phyloP scores from a whole-genome alignment of 495 filamentous ascomycete genomes.

The Aspergillus asperescens region DNA sequence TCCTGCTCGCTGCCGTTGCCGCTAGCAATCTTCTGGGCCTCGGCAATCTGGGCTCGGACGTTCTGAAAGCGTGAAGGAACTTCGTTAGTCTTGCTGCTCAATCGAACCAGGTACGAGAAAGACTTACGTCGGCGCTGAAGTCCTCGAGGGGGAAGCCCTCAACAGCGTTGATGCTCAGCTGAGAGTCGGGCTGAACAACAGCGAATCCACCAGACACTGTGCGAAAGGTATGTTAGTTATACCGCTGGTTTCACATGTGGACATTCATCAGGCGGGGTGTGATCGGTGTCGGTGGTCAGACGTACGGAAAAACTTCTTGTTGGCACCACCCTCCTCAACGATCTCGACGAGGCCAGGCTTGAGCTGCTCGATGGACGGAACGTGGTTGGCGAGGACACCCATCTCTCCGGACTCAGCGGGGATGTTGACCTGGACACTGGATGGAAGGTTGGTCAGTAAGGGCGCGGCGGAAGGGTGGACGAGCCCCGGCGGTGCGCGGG shows the following conservation, averaged over 20 bases:
- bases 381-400: slow-evolving; percentile 98
- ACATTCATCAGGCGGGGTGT: slow-evolving; percentile 7
- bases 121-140: slow-evolving; percentile 75
- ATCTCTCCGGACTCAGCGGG: slow-evolving; percentile 97
- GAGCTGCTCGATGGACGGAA: slow-evolving; percentile 97
- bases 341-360: slow-evolving; percentile 94
- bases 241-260: neutral
- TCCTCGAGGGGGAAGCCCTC: slow-evolving; percentile 93
- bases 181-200: slow-evolving; percentile 89
- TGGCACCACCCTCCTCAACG: slow-evolving; percentile 85
- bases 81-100: slow-evolving; percentile 8
- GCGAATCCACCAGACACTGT: slow-evolving; percentile 95
- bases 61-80: slow-evolving; percentile 22
- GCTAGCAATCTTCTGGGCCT: slow-evolving; percentile 90
- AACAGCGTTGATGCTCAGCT: slow-evolving; percentile 95
- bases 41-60: slow-evolving; percentile 59
- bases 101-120: neutral
- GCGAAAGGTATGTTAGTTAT: slow-evolving; percentile 21
- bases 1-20: slow-evolving; percentile 95
- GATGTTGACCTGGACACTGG: slow-evolving; percentile 95
- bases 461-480: slow-evolving; percentile 9
- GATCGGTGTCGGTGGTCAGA: slow-evolving; percentile 25
- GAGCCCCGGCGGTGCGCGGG: slow-evolving; percentile 9
- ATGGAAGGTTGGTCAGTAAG: slow-evolving; percentile 36
- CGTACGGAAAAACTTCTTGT: slow-evolving; percentile 98